Conservation (phyloP, 257 asterid genomes). For the Salvia splendens region DNA sequence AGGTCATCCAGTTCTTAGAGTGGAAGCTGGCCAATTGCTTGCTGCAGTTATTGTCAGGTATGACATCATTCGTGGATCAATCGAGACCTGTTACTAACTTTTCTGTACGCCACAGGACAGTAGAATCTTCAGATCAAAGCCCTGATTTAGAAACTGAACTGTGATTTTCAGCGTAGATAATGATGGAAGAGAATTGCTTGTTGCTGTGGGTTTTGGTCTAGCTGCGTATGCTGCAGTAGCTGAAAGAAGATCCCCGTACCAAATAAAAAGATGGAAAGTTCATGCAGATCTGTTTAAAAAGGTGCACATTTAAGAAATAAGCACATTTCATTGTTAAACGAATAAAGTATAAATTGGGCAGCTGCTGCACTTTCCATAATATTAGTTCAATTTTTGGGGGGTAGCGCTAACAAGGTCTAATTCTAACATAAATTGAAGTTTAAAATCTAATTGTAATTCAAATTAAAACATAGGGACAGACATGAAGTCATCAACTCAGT, state of each 20-base stretch:
- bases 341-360: background rate
- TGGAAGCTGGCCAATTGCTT: slow-evolving; percentile 91
- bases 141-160: slow-evolving; percentile 27
- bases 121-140: slow-evolving; percentile 4
- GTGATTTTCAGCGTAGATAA: slow-evolving; percentile 66
- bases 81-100: slow-evolving; percentile 12
- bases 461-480: too few relatives aligned
- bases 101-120: background rate
- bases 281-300: slow-evolving; percentile 84
- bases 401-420: background rate
- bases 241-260: slow-evolving; percentile 80
- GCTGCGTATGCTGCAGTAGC: slow-evolving; percentile 86
- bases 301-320: slow-evolving; percentile 40
- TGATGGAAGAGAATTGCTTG: slow-evolving; percentile 87
- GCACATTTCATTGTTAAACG: background rate
- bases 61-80: slow-evolving; percentile 20
- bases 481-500: too few relatives aligned
- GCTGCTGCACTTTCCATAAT: background rate
- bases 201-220: slow-evolving; percentile 88
- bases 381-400: background rate
- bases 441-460: background rate
- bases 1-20: slow-evolving; percentile 97
- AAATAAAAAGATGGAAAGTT: slow-evolving; percentile 86
- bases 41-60: slow-evolving; percentile 94
- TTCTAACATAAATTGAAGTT: background rate